Base-by-base conservation (phyloP, 75 land plant species). In the Pseudotsuga menziesii region DNA sequence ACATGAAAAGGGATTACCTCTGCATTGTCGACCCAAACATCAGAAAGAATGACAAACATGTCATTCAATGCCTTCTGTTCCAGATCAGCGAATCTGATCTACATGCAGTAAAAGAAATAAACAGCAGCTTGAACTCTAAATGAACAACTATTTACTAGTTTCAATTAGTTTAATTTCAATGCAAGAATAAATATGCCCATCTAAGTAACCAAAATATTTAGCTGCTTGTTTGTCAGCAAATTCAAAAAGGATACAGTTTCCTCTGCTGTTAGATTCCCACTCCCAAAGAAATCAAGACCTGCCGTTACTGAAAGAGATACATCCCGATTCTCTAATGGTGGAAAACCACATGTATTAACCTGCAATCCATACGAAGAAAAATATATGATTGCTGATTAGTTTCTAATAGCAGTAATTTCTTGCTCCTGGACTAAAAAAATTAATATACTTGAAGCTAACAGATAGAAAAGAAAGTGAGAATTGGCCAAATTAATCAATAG, bases 1-100 rank as follows among this genome's bases (percentile, higher is more conserved):
- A 52, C 27, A 16, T 11, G 41, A 32, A 76, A 20, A 36, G 25
- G 26, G 22, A 57, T 85, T 82, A 95, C 98, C 91, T 93, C 93
- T 26, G 86, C 89, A 79, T 79, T 75, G 76, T 97, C 99, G 56
- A 97, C 83, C 98, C 98, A 97, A 57, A 97, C 84, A 81, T 97
- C 99, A n/a, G 99, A 94, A 1, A 97, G 83, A 32, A 97, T 83
- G 22, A 97, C 96, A 85, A 97, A 97, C 99, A 97, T 97, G 81
- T 94, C 99, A 84, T 92, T 88, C 11, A 89, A 89, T 39, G 99
- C 96, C 67, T 75, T 88, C 86, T 83, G 81, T 62, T 97, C 99
- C 75, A 92, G 44, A 27, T 71, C 86, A 73, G 82, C 84, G 79
- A 94, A 88, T 70, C 88, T 90, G 61, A 75, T 63, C 98, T 95